phyloP scores from a whole-genome alignment of 345 rosid genomes.

The Ailanthus altissimus region DNA sequence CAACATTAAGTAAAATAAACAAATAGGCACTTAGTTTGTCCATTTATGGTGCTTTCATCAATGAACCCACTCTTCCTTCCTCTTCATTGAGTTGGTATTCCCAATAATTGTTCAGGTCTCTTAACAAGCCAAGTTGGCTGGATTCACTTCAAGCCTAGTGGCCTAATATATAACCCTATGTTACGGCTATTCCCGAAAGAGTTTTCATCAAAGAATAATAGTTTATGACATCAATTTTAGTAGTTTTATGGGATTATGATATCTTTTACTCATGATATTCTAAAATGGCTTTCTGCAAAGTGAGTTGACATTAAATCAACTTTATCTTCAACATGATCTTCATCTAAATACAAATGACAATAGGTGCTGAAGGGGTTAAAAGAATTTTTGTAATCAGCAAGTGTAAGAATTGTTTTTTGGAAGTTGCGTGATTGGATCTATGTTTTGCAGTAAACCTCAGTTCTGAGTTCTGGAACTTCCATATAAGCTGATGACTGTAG shows the following conservation, averaged over 20 bases:
- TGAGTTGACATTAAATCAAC: neutral
- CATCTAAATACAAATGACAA: neutral
- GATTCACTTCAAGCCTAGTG: neutral
- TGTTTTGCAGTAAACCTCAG: neutral
- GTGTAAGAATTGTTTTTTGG: neutral
- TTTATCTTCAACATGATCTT: neutral
- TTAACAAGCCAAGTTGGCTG: neutral
- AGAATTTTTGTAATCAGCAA: neutral
- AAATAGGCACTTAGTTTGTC: neutral
- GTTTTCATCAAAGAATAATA: neutral
- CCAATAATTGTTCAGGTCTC: neutral
- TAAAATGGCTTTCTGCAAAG: neutral
- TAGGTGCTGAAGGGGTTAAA: neutral
- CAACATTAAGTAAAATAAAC: too few relatives aligned
- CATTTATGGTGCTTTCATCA: neutral
- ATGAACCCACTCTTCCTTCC: neutral
- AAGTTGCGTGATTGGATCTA: conserved; percentile 12
- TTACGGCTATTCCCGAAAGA: neutral
- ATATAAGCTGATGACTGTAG: neutral
- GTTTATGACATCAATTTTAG: neutral
- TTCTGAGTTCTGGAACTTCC: neutral
- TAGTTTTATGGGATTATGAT: neutral
- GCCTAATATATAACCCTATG: neutral
- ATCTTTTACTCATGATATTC: neutral
- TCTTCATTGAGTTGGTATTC: neutral